phyloP scores from a whole-genome alignment of 805 yeast species.

The Brettanomyces naardenensis region DNA sequence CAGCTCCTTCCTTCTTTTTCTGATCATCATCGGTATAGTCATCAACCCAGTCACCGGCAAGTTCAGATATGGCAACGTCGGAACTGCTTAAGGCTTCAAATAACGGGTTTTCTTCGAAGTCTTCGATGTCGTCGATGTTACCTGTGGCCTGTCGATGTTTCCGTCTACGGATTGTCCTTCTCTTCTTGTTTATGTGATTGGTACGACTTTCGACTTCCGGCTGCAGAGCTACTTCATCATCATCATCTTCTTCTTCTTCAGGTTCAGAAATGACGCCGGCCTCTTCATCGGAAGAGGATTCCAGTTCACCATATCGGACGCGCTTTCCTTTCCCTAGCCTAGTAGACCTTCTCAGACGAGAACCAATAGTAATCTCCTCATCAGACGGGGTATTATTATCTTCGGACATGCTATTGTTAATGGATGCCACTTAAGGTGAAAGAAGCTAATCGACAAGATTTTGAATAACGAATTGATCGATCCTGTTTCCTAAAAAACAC shows the following conservation, averaged over 20 bases:
- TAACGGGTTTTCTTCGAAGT: constrained; percentile 38
- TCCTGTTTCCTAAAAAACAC: no score
- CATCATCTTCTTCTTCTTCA: neutral
- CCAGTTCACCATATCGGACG: neutral
- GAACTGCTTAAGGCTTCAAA: constrained; percentile 44
- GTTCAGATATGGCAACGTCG: constrained; percentile 40
- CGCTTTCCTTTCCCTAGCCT: neutral
- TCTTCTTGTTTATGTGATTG: neutral
- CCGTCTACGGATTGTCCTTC: neutral
- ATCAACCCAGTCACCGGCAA: constrained; percentile 53
- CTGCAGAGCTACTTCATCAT: no score
- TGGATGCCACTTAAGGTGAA: no score
- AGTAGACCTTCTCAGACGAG: neutral
- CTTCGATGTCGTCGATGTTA: constrained; percentile 32
- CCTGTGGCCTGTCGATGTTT: constrained; percentile 3
- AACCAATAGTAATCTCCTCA: neutral
- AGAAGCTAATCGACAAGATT: no score
- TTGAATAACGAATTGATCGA: no score
- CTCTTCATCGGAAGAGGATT: neutral
- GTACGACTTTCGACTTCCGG: neutral
- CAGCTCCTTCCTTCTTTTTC: constrained; percentile 34
- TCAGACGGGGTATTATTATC: neutral
- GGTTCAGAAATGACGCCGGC: neutral
- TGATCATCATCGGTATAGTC: constrained; percentile 30
- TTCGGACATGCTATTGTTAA: no score